phyloP scores from a whole-genome alignment of 345 rosid genomes.

The Hibiscus syriacus region DNA sequence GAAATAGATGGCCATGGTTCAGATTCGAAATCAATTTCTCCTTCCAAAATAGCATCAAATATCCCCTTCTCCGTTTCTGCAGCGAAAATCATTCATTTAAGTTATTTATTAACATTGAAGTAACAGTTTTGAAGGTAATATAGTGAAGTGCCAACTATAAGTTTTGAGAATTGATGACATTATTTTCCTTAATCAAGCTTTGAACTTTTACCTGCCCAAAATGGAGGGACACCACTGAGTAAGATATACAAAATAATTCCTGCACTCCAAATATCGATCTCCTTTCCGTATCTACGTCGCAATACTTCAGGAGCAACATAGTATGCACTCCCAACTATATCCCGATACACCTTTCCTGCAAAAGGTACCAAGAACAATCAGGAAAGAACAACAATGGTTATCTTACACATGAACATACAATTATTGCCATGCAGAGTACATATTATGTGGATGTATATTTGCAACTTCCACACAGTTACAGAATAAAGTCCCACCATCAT shows the following conservation, averaged over 20 bases:
- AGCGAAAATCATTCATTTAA: background rate
- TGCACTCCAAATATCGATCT: conserved; percentile 87
- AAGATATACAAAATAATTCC: conserved; percentile 76
- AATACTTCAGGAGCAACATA: conserved; percentile 91
- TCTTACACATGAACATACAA: background rate
- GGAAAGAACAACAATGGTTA: background rate
- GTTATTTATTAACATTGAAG: background rate
- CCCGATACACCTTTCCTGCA: conserved; percentile 59
- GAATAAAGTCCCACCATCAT: background rate
- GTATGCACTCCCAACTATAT: conserved; percentile 82
- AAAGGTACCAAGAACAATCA: conserved; percentile 4
- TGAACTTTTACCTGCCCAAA: conserved; percentile 73
- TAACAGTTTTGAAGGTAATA: background rate
- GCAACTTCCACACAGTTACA: background rate
- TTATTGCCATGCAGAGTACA: background rate
- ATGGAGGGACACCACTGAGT: conserved; percentile 93
- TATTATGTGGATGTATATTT: background rate
- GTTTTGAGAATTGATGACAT: background rate
- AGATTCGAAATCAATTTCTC: conserved; percentile 64
- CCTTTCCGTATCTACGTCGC: conserved; percentile 78
- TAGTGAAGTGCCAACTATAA: background rate
- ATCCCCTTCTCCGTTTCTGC: conserved; percentile 78
- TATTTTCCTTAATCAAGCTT: background rate
- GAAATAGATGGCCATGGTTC: conserved; percentile 85
- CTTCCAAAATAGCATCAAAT: conserved; percentile 67